These are phyloP conservation scores for Bimuria novae-zelandiae DNA, from an alignment of 2,329 filamentous ascomycete species.

Conservation along the genomic window DNA sequence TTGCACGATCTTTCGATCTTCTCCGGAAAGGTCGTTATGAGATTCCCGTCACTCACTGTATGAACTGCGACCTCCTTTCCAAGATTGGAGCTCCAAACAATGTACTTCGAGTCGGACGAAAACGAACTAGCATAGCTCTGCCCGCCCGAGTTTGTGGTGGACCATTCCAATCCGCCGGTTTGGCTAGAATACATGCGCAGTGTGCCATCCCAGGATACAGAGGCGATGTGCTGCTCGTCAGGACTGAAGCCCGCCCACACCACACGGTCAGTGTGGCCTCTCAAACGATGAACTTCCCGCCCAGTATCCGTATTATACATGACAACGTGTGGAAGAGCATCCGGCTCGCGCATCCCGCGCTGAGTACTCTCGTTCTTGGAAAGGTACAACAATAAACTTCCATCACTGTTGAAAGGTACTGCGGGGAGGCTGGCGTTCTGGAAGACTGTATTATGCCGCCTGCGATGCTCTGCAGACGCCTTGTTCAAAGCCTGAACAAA, in stretches of 20 bases:
- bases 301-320: constrained; percentile 25
- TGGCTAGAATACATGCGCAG: constrained; percentile 30
- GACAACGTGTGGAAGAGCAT: constrained; percentile 18
- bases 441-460: constrained; percentile 27
- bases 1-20: constrained; percentile 24
- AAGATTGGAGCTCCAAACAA: constrained; percentile 27
- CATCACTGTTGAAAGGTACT: constrained; percentile 26
- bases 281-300: constrained; percentile 21
- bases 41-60: constrained; percentile 20
- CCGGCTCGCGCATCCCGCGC: constrained; percentile 6
- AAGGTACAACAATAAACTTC: constrained; percentile 24
- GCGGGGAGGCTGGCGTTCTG: constrained; percentile 22
- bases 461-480: constrained; percentile 26
- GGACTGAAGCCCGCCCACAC: constrained; percentile 35
- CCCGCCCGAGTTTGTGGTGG: constrained; percentile 16
- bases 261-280: constrained; percentile 33
- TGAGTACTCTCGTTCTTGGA: constrained; percentile 18
- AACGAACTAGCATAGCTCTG: constrained; percentile 34
- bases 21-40: constrained; percentile 19
- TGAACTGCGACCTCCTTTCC: constrained; percentile 25
- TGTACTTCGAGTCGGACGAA: constrained; percentile 28
- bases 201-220: constrained; percentile 35
- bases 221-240: constrained; percentile 25
- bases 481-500: constrained; percentile 24
- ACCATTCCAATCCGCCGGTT: constrained; percentile 27